These are phyloP conservation scores for Hypoxylon sp. DNA, from an alignment of 2,329 filamentous ascomycete species.

Conservation along the genomic window DNA sequence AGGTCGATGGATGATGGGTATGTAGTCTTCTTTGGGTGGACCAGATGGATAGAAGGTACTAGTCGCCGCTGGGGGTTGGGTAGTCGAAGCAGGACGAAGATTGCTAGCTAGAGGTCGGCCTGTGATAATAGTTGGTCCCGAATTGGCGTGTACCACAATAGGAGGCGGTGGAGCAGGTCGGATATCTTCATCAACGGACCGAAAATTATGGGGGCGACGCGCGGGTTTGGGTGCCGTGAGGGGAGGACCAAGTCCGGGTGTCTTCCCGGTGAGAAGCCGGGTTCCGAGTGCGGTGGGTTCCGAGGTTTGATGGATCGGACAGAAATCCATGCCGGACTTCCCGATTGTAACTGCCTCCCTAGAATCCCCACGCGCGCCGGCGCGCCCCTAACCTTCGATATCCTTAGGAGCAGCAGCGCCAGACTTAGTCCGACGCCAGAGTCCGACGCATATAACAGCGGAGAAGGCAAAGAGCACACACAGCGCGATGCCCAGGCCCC, in stretches of 20 bases:
- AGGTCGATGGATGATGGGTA: slow-evolving; percentile 48
- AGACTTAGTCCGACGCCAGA: slow-evolving; percentile 72
- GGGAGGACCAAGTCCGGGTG: slow-evolving; percentile 38
- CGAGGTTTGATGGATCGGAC: slow-evolving; percentile 41
- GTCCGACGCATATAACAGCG: slow-evolving; percentile 67
- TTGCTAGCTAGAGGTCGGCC: slow-evolving; percentile 37
- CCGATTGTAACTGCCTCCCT: slow-evolving; percentile 15
- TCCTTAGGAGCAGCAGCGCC: slow-evolving; percentile 59
- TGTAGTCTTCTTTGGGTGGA: slow-evolving; percentile 45
- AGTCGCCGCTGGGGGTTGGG: slow-evolving; percentile 29
- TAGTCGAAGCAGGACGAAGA: slow-evolving; percentile 21
- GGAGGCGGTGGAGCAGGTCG: slow-evolving; percentile 44
- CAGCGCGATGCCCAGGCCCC: slow-evolving; percentile 85
- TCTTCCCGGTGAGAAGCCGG: slow-evolving; percentile 38
- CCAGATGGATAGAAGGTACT: slow-evolving; percentile 31
- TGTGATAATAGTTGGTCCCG: slow-evolving; percentile 30
- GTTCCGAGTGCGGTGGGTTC: slow-evolving; percentile 48
- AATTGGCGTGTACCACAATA: slow-evolving; percentile 34
- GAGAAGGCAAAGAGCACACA: slow-evolving; percentile 79
- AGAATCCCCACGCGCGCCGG: slow-evolving; percentile 56
- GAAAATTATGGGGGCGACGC: slow-evolving; percentile 45
- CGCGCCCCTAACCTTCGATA: slow-evolving; percentile 63
- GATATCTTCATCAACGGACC: slow-evolving; percentile 43
- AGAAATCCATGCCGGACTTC: slow-evolving; percentile 29
- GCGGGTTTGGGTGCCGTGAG: slow-evolving; percentile 46